Evolutionary conservation across 164 flowering plant genomes (phyloP), one percentile per base, ranked within the genome.

Genomic region (Vitis riparia): DNA sequence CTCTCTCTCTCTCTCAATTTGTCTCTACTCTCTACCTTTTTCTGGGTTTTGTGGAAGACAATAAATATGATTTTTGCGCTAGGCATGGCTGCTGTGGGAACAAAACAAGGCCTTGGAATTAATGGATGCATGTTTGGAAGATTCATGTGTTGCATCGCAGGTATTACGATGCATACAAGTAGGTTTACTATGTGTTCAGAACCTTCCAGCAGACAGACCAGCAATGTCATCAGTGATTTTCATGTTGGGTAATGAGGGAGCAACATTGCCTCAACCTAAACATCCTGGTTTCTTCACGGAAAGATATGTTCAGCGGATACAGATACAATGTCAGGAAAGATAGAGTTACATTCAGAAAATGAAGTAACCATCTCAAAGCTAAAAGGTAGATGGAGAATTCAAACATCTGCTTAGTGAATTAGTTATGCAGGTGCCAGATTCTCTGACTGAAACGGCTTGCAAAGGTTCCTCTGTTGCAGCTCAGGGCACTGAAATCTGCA

Each of bases 71-170:
- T 3, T 37, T 37, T 37, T 37, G 14, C 2, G 16, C 23, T 68
- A 85, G 88, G 84, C 82, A 19, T 85, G 81, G 81, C 55, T 12
- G 29, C 53, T 75, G 8, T 68, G 30, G 30, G 58, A 8, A 14
- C 73, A 73, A 62, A 71, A 55, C 2, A 76, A 55, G 44, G 4
- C 82, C 0, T 15, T 64, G 11, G 82, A 79, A 7, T 7, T 79
- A 48, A 52, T 74, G 7, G 76, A 70, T 37, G 51, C 64, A 27
- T 27, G 56, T 0, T 1, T 76, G 0, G 7, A n/a, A 19, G 61
- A 61, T 13, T 68, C 80, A 7, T 68, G 53, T 14, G 4, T 2
- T 27, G 1, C 15, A 11, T 23, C 71, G 10, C 71, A 79, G 60
- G 68, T 74, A 11, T 11, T 71, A 16, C 61, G 77, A 37, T 70